Evolutionary conservation across 2,329 filamentous ascomycete genomes (phyloP).

Genomic region (Beauveria caledonica): DNA sequence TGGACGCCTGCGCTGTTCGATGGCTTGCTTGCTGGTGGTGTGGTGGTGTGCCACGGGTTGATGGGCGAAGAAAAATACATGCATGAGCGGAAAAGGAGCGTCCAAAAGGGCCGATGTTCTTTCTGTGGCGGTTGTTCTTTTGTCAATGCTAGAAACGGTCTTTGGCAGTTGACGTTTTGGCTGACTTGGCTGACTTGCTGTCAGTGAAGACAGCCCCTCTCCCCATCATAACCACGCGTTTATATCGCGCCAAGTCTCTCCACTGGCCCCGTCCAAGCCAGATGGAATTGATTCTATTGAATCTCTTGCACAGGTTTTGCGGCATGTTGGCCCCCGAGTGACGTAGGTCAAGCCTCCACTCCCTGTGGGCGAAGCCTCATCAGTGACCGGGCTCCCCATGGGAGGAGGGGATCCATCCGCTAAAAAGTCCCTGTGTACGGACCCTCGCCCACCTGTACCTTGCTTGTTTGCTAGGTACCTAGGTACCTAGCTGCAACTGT

Average conservation of each 20-base stretch:
- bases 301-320: not conserved
- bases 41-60: not conserved
- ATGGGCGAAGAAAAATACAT: not conserved
- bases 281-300: not conserved
- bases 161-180: no score
- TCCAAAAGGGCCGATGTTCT: constrained; percentile 1
- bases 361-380: not conserved
- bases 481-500: no score
- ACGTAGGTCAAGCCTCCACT: not conserved
- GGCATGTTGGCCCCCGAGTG: not conserved
- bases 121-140: not conserved
- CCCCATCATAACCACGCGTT: no score
- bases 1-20: not conserved
- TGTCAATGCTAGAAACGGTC: not conserved
- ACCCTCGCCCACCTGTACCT: no score
- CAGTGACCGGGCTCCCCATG: not conserved
- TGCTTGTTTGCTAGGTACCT: no score
- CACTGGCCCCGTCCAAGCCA: not conserved
- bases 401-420: not conserved
- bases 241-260: not conserved
- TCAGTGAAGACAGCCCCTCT: no score
- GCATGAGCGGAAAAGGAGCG: not conserved
- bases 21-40: not conserved
- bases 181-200: no score
- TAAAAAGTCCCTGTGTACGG: no score